Base-by-base conservation (phyloP, 2,329 filamentous ascomycete genomes). In the Volutella citrinella region DNA sequence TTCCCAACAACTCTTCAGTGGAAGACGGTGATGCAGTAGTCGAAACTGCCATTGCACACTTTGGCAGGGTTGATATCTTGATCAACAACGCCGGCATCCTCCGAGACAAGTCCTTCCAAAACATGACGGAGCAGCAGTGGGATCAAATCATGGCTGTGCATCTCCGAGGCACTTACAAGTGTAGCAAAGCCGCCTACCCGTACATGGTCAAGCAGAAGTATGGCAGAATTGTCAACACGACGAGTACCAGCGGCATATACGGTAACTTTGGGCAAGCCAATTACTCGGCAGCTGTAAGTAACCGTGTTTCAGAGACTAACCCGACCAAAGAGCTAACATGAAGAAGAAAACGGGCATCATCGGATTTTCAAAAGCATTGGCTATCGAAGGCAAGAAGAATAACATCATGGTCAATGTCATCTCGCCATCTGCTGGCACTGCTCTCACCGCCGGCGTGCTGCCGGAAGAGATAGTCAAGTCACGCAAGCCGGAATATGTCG, bases 181-280 rank as follows among this genome's bases (percentile, higher is more conserved):
- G 91, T 48, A 90, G 88, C 59, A 96, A 95, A 78, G 93, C 93
- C 42, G 93, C 93, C 14, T 98, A 91, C 89, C 93, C 93, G 31
- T 86, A 94, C 66, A 87, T 98, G 74, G 75, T 97, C 32, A 95
- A 96, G 77, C 93, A 98, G 66, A 97, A 96, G 75, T 98, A 96
- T 57, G 93, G 93, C 49, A 88, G 93, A 55, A 81, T 98, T 42
- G 75, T 98, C 57, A 98, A 98, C 76, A 98, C 93, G 30, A 93
- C 93, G 24, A 95, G 87, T 21, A 97, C 93, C 30, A 94, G 86
- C 53, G 93, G 93, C 66, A 95, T 98, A 64, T 98, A 98, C 62
- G 93, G 93, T 52, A 98, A 96, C 77, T 98, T 98, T 61, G 93
- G 93, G 45, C 93, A 98, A 68, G 87, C 91, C 56, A 98, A 98